These are phyloP conservation scores for Trichomonas tenax DNA, from an alignment of 208 protist genomes.

Conservation along the genomic window DNA sequence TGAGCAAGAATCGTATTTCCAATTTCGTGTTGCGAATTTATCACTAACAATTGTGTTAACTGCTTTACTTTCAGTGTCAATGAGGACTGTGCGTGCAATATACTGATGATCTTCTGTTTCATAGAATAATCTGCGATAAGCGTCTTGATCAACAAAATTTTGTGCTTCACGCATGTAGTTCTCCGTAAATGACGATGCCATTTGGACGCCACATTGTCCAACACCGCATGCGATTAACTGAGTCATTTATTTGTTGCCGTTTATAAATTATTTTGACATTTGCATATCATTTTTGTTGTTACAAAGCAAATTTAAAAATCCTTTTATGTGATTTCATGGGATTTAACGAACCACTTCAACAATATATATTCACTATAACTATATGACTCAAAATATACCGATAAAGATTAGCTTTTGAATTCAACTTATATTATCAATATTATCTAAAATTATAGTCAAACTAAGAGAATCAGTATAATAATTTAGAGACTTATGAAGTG, in stretches of 20 bases:
- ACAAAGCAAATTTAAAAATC: too few species aligned
- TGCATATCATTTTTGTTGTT: too few species aligned
- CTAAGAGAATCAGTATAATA: too few species aligned
- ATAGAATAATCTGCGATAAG: not conserved
- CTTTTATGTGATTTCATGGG: too few species aligned
- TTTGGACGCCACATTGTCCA: conserved; percentile 7
- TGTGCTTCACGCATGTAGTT: not conserved
- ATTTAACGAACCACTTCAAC: too few species aligned
- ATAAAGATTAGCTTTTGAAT: too few species aligned
- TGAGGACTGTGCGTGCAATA: not conserved
- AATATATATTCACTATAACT: too few species aligned
- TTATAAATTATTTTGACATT: not conserved
- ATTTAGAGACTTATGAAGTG: too few species aligned
- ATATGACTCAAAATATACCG: too few species aligned
- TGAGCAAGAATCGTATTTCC: not conserved
- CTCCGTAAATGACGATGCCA: not conserved
- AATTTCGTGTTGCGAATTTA: not conserved
- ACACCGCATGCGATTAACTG: not conserved
- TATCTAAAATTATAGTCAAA: too few species aligned
- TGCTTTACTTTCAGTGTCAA: conserved; percentile 10
- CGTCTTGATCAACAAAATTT: not conserved
- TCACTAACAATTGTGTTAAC: not conserved
- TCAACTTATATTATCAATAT: too few species aligned
- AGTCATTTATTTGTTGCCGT: not conserved
- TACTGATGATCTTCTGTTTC: not conserved